Evolutionary conservation across 2,329 filamentous ascomycete species (phyloP).

Genomic region (Aspergillus sp.): DNA sequence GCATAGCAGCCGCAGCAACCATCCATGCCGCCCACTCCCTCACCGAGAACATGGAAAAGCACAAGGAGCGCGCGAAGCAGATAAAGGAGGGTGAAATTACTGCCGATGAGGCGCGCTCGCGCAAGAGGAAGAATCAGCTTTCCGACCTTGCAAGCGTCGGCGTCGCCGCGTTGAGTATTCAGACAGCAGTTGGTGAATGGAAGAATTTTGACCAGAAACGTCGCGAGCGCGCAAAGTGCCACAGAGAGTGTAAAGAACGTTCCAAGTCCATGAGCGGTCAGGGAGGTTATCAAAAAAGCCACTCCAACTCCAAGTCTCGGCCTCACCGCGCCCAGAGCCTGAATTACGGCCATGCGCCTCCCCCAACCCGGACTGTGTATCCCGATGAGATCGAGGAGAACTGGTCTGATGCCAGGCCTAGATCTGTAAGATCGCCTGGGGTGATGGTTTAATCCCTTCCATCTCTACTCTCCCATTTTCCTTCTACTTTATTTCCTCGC

Average conservation of each 20-base stretch:
- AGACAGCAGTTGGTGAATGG: conserved; percentile 68
- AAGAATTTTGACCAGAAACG: conserved; percentile 69
- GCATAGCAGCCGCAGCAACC: conserved; percentile 69
- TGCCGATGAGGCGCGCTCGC: conserved; percentile 64
- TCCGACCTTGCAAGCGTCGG: conserved; percentile 69
- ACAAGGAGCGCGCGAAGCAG: conserved; percentile 62
- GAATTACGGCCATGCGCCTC: conserved; percentile 9
- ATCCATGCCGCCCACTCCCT: conserved; percentile 71
- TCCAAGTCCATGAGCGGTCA: conserved; percentile 41
- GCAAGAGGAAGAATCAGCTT: conserved; percentile 66
- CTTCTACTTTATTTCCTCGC: not conserved
- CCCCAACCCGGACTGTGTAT: conserved; percentile 23
- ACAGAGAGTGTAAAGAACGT: conserved; percentile 48
- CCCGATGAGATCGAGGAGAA: conserved; percentile 40
- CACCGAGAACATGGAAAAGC: conserved; percentile 66
- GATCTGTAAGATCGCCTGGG: conserved; percentile 20
- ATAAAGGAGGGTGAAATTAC: conserved; percentile 68
- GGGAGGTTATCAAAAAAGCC: not conserved
- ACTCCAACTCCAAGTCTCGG: conserved; percentile 38
- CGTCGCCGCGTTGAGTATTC: conserved; percentile 70
- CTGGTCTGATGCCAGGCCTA: conserved; percentile 14
- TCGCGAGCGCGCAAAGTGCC: conserved; percentile 60
- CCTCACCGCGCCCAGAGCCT: conserved; percentile 32
- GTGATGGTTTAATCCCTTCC: conserved; percentile 5
- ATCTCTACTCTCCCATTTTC: conserved; percentile 1